Conservation (phyloP, 192 early-diverging fungal genomes). For the Gigaspora rosea region DNA sequence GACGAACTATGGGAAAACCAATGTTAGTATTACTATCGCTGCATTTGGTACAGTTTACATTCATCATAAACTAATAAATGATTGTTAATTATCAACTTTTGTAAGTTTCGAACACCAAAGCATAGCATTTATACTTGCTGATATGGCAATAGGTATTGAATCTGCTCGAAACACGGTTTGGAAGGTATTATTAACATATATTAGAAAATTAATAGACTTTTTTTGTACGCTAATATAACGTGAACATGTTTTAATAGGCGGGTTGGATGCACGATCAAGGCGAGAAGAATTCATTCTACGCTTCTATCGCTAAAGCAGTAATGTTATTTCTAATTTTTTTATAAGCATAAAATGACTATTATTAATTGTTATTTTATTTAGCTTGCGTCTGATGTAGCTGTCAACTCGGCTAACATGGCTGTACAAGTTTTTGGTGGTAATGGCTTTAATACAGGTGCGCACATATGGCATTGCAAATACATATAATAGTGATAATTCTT, state of each 20-base stretch:
- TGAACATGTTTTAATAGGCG: constrained; percentile 43
- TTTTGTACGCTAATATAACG: neutral
- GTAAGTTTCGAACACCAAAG: constrained; percentile 79
- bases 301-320: constrained; percentile 87
- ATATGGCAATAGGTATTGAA: constrained; percentile 96
- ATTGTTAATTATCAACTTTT: neutral
- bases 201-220: neutral
- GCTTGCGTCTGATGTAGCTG: constrained; percentile 79
- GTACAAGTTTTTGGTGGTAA: constrained; percentile 97
- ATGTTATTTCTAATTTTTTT: constrained; percentile 34
- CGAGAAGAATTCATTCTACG: constrained; percentile 89
- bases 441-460: constrained; percentile 60
- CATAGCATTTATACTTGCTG: constrained; percentile 91
- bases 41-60: neutral
- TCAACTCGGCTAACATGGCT: constrained; percentile 82
- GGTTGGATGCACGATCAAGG: constrained; percentile 85
- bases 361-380: neutral
- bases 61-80: neutral
- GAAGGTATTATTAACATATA: constrained; percentile 38
- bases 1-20: constrained; percentile 94
- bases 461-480: neutral
- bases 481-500: neutral
- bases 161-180: constrained; percentile 86
- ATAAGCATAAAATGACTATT: too few species aligned
- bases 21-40: constrained; percentile 46